Evolutionary conservation across 345 rosid genomes (phyloP), one percentile per base, ranked within the genome.

Genomic region (Eucalyptus paniculata): DNA sequence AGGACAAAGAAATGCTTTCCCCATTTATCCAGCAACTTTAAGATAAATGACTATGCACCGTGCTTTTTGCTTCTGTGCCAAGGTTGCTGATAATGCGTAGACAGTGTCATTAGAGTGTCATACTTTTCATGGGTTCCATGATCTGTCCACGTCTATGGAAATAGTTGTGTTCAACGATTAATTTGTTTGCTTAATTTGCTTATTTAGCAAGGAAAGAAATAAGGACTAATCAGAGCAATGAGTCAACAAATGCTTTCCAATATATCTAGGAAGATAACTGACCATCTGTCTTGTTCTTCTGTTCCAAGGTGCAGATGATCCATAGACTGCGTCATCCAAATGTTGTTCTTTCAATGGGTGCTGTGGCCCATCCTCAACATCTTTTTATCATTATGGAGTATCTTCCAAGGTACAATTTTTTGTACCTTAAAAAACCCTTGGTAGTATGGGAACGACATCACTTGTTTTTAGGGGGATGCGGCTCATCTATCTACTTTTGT

Each of bases 261-360:
- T n/a, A 9, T n/a, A 50, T 50, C 28, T 23, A 23, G 24, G 53
- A 19, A 72, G 44, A 72, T 42, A 67, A 56, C 19, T 28, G 45
- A 50, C 32, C 28, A 51, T 60, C 62, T 62, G 37, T 86, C 50
- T 53, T 88, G 32, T 50, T 60, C 86, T 56, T 88, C 65, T 90
- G 58, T 77, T 91, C 85, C 86, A 92, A 98, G 99, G 99, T 98
- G 88, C 97, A 96, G 86, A 98, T 97, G 89, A 98, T 98, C 99
- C 95, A 95, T 32, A 97, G 99, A 95, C 92, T 96, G 91, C 98
- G 98, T 45, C 99, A 97, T 95, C 99, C 99, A 92, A 98, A 98
- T 92, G 97, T 97, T 89, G 99, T 98, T 89, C 96, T 95, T 91
- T 98, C 97, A 89, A 94, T 96, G 94, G 99, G 99, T 87, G 99